Evolutionary conservation across 805 yeast species (phyloP), one percentile per base, ranked within the genome.

Genomic region (Schwanniomyces vanrijiae): DNA sequence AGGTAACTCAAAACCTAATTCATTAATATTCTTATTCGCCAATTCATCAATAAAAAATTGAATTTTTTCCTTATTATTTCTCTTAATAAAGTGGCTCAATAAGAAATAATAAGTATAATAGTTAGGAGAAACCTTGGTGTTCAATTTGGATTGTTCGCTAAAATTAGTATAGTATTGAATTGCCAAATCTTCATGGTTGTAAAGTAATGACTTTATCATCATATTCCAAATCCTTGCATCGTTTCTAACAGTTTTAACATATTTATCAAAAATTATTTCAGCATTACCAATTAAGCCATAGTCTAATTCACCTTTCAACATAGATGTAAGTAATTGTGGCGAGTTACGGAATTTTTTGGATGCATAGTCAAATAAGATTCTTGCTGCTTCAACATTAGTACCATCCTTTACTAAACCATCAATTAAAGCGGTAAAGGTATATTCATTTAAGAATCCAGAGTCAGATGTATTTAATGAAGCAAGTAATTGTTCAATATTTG

Each of bases 351-450:
- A 41, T 64, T 68, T 44, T 39, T 49, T 55, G 38, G 66, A 62
- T 65, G 80, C 68, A 43, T 63, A 59, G 13, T 75, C 67, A 56
- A 76, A 80, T 22, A 85, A 54, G 1, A 56, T 53, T 39, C 84
- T 67, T 0, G 87, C 88, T n/a, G 81, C 74, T 11, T 65, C 69
- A 9, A 76, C 56, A 45, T 81, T 74, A 33, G 68, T 47, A n/a
- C 75, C 71, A 43, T 74, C 71, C 54, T 72, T 72, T 48, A 76
- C 68, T 48, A 85, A 69, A 11, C 82, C 82, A 44, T 75, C 77
- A 47, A 85, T 68, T 29, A 86, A 66, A 9, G 82, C 66, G 6
- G 84, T 71, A 46, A 75, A 61, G 22, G 86, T 78, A 45, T 66
- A 69, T 28, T 69, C 65, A 55, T 77, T 82, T 19, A 47, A 39